phyloP scores from a whole-genome alignment of 1,139 yeast genomes.

The Yamadazyma siamensis region DNA sequence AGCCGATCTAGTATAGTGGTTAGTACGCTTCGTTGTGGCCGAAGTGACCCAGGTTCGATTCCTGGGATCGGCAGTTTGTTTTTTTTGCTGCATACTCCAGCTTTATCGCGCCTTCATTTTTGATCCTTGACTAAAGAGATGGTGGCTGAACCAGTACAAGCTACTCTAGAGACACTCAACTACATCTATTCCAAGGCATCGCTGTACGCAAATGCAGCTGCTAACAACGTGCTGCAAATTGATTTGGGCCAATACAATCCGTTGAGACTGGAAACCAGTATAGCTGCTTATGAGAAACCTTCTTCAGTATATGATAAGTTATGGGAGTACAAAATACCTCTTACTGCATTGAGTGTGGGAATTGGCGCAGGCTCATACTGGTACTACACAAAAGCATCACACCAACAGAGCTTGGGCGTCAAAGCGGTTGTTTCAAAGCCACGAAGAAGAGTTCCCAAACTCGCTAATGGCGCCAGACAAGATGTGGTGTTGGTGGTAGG shows the following conservation, averaged over 20 bases:
- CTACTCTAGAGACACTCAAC: constrained; percentile 31
- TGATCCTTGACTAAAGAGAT: constrained; percentile 13
- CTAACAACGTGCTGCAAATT: constrained; percentile 6
- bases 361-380: constrained; percentile 27
- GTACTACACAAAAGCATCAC: neutral
- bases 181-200: constrained; percentile 22
- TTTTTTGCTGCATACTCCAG: constrained; percentile 12
- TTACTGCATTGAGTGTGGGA: constrained; percentile 26
- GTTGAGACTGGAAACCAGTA: constrained; percentile 1
- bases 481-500: constrained; percentile 76
- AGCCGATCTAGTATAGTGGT: constrained; percentile 51
- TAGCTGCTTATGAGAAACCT: constrained; percentile 2
- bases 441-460: constrained; percentile 58
- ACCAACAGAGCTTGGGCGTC: neutral
- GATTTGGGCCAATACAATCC: constrained; percentile 9
- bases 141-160: constrained; percentile 49
- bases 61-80: constrained; percentile 50
- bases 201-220: constrained; percentile 17
- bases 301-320: constrained; percentile 10
- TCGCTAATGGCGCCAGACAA: constrained; percentile 67
- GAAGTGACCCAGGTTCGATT: constrained; percentile 55
- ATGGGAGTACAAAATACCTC: constrained; percentile 13
- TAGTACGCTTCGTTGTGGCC: constrained; percentile 56
- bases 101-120: neutral
- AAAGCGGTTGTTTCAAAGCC: constrained; percentile 6